phyloP scores from a whole-genome alignment of 495 filamentous ascomycete species.

The Niebla homalea region DNA sequence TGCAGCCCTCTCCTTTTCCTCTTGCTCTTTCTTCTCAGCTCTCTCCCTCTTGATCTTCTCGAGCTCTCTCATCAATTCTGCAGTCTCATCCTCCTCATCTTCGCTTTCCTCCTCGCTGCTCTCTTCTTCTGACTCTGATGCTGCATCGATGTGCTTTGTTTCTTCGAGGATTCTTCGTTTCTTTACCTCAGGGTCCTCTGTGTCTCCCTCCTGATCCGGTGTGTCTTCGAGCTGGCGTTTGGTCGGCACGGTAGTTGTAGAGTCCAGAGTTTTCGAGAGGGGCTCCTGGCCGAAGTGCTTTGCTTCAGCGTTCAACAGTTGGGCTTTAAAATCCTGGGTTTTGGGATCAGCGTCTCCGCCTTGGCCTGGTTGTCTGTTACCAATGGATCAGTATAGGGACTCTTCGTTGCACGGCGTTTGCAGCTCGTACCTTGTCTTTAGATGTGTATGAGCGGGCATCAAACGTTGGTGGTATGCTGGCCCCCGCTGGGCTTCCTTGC shows the following conservation, averaged over 20 bases:
- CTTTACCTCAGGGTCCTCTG: slow-evolving; percentile 72
- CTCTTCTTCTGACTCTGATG: slow-evolving; percentile 60
- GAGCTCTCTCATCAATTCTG: slow-evolving; percentile 78
- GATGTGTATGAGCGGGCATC: slow-evolving; percentile 77
- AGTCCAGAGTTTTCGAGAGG: slow-evolving; percentile 25
- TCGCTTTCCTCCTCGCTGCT: slow-evolving; percentile 65
- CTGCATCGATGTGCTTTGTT: slow-evolving; percentile 79
- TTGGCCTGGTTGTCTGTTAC: slow-evolving; percentile 63
- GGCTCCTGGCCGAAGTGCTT: slow-evolving; percentile 76
- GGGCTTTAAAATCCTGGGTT: slow-evolving; percentile 73
- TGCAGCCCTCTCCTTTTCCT: slow-evolving; percentile 58
- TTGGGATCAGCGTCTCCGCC: slow-evolving; percentile 65
- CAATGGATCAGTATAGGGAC: slow-evolving; percentile 4
- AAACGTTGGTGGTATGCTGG: slow-evolving; percentile 95
- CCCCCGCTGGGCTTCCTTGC: slow-evolving; percentile 88
- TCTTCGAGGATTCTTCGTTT: slow-evolving; percentile 78
- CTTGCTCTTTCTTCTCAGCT: slow-evolving; percentile 69
- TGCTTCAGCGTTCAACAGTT: slow-evolving; percentile 79
- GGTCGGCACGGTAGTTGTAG: slow-evolving; percentile 25
- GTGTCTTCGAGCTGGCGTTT: slow-evolving; percentile 58
- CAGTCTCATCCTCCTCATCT: slow-evolving; percentile 80
- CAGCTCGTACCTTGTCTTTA: slow-evolving; percentile 61
- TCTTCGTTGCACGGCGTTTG: neutral
- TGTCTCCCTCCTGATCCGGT: slow-evolving; percentile 29
- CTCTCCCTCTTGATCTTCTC: slow-evolving; percentile 91